Conservation (phyloP, 768 basidiomycete genomes). For the Floccularia luteovirens region DNA sequence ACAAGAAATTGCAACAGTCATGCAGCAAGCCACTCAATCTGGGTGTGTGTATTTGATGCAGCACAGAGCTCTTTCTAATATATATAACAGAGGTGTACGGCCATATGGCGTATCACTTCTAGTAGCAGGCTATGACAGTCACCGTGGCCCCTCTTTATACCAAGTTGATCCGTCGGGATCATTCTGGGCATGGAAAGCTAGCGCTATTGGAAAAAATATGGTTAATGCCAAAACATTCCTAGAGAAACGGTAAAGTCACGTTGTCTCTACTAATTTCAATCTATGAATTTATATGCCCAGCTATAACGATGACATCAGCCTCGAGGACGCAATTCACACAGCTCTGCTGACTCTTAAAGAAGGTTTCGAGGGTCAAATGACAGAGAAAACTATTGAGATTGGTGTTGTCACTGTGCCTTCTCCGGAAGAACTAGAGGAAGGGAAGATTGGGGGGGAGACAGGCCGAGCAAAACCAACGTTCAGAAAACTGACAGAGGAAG, state of each 20-base stretch:
- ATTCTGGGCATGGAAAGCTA: constrained; percentile 99
- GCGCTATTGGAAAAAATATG: constrained; percentile 99
- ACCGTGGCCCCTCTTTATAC: constrained; percentile 94
- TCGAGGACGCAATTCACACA: constrained; percentile 98
- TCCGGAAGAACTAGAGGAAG: constrained; percentile 56
- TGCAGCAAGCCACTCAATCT: constrained; percentile 98
- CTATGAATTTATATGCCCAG: constrained; percentile 33
- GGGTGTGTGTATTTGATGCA: constrained; percentile 46
- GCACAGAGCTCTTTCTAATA: constrained; percentile 9
- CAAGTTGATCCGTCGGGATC: constrained; percentile 99
- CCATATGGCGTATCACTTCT: constrained; percentile 98
- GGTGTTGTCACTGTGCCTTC: constrained; percentile 92
- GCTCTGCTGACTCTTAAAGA: constrained; percentile 97
- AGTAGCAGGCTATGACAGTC: constrained; percentile 93
- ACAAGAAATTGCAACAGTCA: constrained; percentile 94
- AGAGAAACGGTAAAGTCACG: constrained; percentile 79
- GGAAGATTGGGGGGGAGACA: constrained; percentile 60
- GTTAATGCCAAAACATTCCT: constrained; percentile 99
- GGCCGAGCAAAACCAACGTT: constrained; percentile 82
- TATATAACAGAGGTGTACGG: constrained; percentile 76
- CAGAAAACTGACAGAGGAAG: constrained; percentile 92
- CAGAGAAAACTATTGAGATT: constrained; percentile 99
- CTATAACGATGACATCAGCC: constrained; percentile 97
- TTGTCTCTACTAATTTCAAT: constrained; percentile 10
- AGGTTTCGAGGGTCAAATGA: constrained; percentile 99